phyloP scores from a whole-genome alignment of 1,139 yeast species.

The Hyphopichia buzzinii region DNA sequence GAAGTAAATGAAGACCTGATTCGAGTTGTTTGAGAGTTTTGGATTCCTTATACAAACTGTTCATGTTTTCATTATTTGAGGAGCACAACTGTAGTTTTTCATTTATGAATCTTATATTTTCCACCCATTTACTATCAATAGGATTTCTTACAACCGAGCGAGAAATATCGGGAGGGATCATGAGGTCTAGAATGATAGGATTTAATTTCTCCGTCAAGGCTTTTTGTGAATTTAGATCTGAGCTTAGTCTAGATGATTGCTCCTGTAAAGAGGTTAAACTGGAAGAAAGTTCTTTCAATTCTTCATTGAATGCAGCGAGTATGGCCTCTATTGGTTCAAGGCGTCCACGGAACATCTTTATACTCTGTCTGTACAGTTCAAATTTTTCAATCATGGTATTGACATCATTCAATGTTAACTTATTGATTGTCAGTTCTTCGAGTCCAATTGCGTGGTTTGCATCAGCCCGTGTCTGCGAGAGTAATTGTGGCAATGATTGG shows the following conservation, averaged over 20 bases:
- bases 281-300: conserved; percentile 56
- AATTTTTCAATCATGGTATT: conserved; percentile 22
- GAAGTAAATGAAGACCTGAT: conserved; percentile 40
- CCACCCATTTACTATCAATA: conserved; percentile 54
- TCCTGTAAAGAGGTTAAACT: conserved; percentile 59
- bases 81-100: conserved; percentile 45
- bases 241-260: conserved; percentile 38
- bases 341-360: conserved; percentile 37
- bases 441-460: not conserved
- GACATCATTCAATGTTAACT: conserved; percentile 10
- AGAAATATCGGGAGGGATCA: conserved; percentile 70
- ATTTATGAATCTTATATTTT: conserved; percentile 52
- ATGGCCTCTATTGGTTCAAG: conserved; percentile 38
- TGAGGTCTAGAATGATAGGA: conserved; percentile 69
- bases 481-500: conserved; percentile 5
- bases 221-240: conserved; percentile 49
- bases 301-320: conserved; percentile 51
- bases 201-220: conserved; percentile 56
- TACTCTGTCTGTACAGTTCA: conserved; percentile 30
- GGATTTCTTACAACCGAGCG: conserved; percentile 48
- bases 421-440: conserved; percentile 1
- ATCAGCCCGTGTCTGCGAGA: conserved; percentile 16
- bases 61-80: not conserved
- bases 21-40: conserved; percentile 35
- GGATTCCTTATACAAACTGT: conserved; percentile 24